Evolutionary conservation across 2,329 filamentous ascomycete genomes (phyloP).

Genomic region (Tolypocladium tropicale): DNA sequence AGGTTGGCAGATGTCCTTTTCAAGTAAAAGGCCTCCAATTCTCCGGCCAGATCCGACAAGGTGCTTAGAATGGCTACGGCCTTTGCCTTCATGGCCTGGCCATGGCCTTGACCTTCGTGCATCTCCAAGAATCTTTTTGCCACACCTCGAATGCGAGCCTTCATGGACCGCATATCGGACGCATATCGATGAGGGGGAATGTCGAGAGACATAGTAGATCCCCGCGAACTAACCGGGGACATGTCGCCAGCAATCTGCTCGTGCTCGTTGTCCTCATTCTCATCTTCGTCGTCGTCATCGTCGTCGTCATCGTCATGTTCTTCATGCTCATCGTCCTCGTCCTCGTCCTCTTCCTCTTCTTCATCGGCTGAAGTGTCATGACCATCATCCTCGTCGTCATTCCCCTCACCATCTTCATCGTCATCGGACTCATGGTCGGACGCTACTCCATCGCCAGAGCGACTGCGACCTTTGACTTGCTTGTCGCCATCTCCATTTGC

Average conservation of each 20-base stretch:
- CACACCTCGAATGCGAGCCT: slow-evolving; percentile 58
- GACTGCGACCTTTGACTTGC: slow-evolving; percentile 14
- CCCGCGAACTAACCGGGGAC: slow-evolving; percentile 56
- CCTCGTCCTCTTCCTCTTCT: slow-evolving; percentile 39
- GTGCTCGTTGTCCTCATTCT: slow-evolving; percentile 44
- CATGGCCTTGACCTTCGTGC: slow-evolving; percentile 67
- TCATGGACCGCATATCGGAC: slow-evolving; percentile 43
- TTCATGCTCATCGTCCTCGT: slow-evolving; percentile 34
- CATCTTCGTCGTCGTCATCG: slow-evolving; percentile 34
- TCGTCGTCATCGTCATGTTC: slow-evolving; percentile 44
- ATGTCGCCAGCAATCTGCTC: slow-evolving; percentile 45
- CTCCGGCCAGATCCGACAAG: slow-evolving; percentile 58
- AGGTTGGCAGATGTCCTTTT: slow-evolving; percentile 36
- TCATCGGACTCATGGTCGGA: slow-evolving; percentile 18
- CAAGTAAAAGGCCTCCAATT: slow-evolving; percentile 64
- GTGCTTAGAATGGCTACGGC: slow-evolving; percentile 65
- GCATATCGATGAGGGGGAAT: slow-evolving; percentile 37
- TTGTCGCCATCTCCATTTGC: slow-evolving; percentile 4
- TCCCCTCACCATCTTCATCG: slow-evolving; percentile 11
- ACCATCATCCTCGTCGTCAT: slow-evolving; percentile 18
- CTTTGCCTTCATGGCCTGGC: slow-evolving; percentile 66
- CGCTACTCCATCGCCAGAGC: slow-evolving; percentile 7
- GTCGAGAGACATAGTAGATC: slow-evolving; percentile 55
- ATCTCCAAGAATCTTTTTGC: slow-evolving; percentile 76
- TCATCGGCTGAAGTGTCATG: slow-evolving; percentile 28